Conservation (phyloP, 805 yeast genomes). For the Saturnispora ahearnii region DNA sequence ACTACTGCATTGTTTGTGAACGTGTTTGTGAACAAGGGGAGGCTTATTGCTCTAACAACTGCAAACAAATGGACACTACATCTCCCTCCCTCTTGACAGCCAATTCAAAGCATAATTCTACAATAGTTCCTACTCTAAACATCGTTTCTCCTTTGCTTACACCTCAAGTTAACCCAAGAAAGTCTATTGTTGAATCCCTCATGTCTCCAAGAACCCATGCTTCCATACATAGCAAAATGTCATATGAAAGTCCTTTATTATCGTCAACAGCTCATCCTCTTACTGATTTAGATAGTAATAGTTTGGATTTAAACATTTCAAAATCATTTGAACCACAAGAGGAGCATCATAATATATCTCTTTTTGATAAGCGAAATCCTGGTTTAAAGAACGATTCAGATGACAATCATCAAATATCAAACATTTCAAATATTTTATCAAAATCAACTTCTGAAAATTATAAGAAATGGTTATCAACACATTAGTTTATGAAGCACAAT, state of each 20-base stretch:
- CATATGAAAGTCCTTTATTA: slow-evolving; percentile 27
- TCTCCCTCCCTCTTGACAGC: slow-evolving; percentile 21
- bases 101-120: slow-evolving; percentile 6
- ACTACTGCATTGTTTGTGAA: slow-evolving; percentile 31
- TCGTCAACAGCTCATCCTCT: slow-evolving; percentile 11
- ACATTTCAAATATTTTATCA: slow-evolving; percentile 23
- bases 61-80: slow-evolving; percentile 21
- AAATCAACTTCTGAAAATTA: slow-evolving; percentile 26
- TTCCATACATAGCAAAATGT: slow-evolving; percentile 16
- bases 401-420: slow-evolving; percentile 15
- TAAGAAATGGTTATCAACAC: slow-evolving; percentile 26
- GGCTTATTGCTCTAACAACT: slow-evolving; percentile 28
- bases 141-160: slow-evolving; percentile 26
- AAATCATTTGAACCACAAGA: neutral
- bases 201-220: slow-evolving; percentile 19
- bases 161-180: slow-evolving; percentile 20
- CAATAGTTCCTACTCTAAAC: slow-evolving; percentile 6
- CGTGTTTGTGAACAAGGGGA: slow-evolving; percentile 25
- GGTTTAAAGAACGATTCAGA: neutral
- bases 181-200: slow-evolving; percentile 9
- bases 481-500: slow-evolving; percentile 4
- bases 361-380: neutral
- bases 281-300: slow-evolving; percentile 24
- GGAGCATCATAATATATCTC: neutral
- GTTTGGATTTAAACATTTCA: slow-evolving; percentile 23